Evolutionary conservation across 1,139 yeast genomes (phyloP).

Genomic region (Suhomyces wounanorum): DNA sequence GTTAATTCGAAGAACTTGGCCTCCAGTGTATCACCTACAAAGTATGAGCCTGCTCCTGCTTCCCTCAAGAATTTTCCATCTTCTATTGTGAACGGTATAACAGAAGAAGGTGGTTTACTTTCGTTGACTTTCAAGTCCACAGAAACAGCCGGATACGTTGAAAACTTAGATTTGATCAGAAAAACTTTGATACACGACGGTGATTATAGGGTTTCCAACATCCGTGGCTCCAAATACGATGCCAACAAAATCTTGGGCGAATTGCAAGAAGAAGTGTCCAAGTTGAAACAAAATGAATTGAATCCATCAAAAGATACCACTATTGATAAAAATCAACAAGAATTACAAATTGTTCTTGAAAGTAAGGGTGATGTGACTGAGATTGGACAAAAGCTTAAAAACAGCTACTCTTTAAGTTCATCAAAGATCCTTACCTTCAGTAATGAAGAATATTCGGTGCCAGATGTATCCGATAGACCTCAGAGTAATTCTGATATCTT

Average conservation of each 20-base stretch:
- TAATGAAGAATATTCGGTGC: conserved; percentile 14
- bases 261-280: conserved; percentile 24
- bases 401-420: conserved; percentile 21
- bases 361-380: conserved; percentile 17
- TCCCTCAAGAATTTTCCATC: conserved; percentile 41
- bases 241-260: conserved; percentile 18
- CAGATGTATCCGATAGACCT: conserved; percentile 8
- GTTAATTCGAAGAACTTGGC: conserved; percentile 7
- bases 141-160: conserved; percentile 40
- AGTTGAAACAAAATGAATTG: conserved; percentile 8
- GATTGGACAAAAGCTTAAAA: conserved; percentile 20
- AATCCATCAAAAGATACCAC: background rate
- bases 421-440: conserved; percentile 19
- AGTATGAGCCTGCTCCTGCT: conserved; percentile 37
- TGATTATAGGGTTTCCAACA: conserved; percentile 13
- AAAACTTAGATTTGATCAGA: conserved; percentile 37
- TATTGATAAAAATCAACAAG: conserved; percentile 10
- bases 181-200: conserved; percentile 10
- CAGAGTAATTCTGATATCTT: conserved; percentile 20
- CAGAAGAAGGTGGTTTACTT: conserved; percentile 47
- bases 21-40: conserved; percentile 25
- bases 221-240: conserved; percentile 25
- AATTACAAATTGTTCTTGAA: conserved; percentile 23
- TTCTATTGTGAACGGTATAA: conserved; percentile 46
- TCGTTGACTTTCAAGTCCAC: conserved; percentile 48